These are phyloP conservation scores for Saturnispora silvae DNA, from an alignment of 805 yeast genomes.

Conservation along the genomic window DNA sequence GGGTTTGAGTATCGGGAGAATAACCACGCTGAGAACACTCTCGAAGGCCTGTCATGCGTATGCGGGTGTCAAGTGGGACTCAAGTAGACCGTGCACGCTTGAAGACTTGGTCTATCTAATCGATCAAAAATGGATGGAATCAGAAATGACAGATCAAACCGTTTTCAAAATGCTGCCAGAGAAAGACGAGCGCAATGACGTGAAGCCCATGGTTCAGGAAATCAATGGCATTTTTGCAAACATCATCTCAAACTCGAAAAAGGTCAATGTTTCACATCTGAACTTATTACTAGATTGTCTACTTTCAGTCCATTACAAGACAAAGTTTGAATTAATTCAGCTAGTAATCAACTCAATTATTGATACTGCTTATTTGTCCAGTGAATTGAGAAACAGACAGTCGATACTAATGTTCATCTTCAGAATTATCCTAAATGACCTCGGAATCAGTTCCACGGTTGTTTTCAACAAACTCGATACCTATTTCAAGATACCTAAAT, in stretches of 20 bases:
- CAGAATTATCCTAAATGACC: slow-evolving; percentile 1
- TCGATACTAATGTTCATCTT: background rate
- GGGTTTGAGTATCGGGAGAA: slow-evolving; percentile 3
- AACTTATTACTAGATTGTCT: slow-evolving; percentile 3
- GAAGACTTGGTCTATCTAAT: background rate
- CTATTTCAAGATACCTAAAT: background rate
- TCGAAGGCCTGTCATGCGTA: slow-evolving; percentile 5
- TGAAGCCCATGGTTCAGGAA: too few species aligned
- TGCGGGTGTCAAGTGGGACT: background rate
- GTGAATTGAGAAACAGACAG: background rate
- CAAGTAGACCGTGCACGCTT: background rate
- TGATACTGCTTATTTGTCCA: slow-evolving; percentile 1
- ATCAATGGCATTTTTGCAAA: too few species aligned
- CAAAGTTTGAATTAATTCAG: background rate
- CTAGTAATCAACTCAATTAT: background rate
- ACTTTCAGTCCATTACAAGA: slow-evolving; percentile 4
- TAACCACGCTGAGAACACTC: background rate
- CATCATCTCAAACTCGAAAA: too few species aligned
- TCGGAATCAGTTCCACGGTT: background rate
- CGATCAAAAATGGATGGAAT: background rate
- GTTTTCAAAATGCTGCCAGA: too few species aligned
- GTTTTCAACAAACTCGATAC: slow-evolving; percentile 2
- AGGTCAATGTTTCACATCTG: too few species aligned
- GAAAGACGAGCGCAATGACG: too few species aligned
- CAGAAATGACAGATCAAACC: slow-evolving; percentile 1